Conservation (phyloP, 306 rosid genomes). For the Malus sylvestris region DNA sequence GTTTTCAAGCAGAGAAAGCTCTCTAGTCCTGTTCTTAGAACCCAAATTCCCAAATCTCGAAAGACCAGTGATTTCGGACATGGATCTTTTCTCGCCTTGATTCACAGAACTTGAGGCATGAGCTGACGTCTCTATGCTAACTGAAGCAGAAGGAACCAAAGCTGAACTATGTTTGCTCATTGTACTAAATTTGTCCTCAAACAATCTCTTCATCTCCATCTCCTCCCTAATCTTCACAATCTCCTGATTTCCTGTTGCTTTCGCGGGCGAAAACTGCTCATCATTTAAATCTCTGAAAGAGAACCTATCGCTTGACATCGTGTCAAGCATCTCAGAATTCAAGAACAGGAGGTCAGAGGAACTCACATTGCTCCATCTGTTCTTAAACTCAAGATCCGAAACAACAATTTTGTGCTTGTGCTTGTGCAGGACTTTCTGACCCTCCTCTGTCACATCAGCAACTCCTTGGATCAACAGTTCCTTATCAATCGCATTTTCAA, state of each 20-base stretch:
- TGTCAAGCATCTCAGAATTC: slow-evolving; percentile 65
- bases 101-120: slow-evolving; percentile 31
- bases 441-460: slow-evolving; percentile 9
- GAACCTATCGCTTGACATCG: slow-evolving; percentile 60
- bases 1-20: slow-evolving; percentile 35
- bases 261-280: background rate
- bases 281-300: slow-evolving; percentile 18
- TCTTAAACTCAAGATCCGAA: slow-evolving; percentile 68
- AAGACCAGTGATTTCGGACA: slow-evolving; percentile 67
- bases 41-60: slow-evolving; percentile 58
- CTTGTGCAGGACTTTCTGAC: slow-evolving; percentile 39
- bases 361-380: slow-evolving; percentile 84
- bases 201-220: slow-evolving; percentile 55
- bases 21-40: slow-evolving; percentile 22
- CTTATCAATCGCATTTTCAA: slow-evolving; percentile 19
- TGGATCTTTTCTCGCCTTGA: slow-evolving; percentile 54
- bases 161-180: slow-evolving; percentile 19
- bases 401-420: slow-evolving; percentile 66
- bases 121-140: background rate
- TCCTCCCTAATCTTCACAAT: slow-evolving; percentile 49
- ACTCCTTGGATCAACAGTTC: slow-evolving; percentile 34
- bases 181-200: slow-evolving; percentile 45
- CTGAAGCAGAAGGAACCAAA: slow-evolving; percentile 26
- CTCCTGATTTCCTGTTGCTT: slow-evolving; percentile 26
- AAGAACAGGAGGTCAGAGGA: slow-evolving; percentile 83